Evolutionary conservation across 257 asterid species (phyloP), one percentile per base, ranked within the genome.

Genomic region (Gentiana straminea): DNA sequence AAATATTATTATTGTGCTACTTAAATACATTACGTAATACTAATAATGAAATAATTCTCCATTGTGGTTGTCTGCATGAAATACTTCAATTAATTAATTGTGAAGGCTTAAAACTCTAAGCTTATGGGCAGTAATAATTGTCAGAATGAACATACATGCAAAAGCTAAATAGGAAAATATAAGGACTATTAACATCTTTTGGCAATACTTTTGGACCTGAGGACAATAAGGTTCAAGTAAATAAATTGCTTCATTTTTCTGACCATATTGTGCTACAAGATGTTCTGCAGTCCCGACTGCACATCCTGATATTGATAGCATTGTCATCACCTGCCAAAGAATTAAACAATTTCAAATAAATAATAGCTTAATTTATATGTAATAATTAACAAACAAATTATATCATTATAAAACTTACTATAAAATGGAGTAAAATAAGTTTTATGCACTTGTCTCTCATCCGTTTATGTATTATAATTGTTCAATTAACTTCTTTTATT

Each of bases 201-300:
- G 58, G n/a, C 83, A 80, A 67, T 71, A 80, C 55, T 52, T 65
- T 1, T n/a, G 36, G 3, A 70, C 65, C 4, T 58, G 66, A 33
- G 75, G 71, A 57, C 86, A 80, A 6, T 77, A 69, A 1, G 72
- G 2, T 0, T 63, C 1, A 83, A 81, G 47, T 41, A 80, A 24
- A 75, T 76, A 9, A 65, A 38, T 10, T 4, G 13, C 45, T 41
- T 35, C 47, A 35, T 66, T 37, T 35, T 2, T 5, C 74, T 71
- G 75, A 0, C 86, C 83, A 64, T 48, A 64, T 45, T 46, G 33
- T 2, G 66, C 86, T 58, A 80, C 70, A 44, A 38, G 74, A 61
- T 73, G 79, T n/a, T 74, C 55, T 10, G 79, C 77, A 49, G 60
- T 58, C 11, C 67, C 73, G 33, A 81, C 79, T 4, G 83, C 68